These are phyloP conservation scores for Abrus precatorius DNA, from an alignment of 306 rosid species.

Conservation along the genomic window DNA sequence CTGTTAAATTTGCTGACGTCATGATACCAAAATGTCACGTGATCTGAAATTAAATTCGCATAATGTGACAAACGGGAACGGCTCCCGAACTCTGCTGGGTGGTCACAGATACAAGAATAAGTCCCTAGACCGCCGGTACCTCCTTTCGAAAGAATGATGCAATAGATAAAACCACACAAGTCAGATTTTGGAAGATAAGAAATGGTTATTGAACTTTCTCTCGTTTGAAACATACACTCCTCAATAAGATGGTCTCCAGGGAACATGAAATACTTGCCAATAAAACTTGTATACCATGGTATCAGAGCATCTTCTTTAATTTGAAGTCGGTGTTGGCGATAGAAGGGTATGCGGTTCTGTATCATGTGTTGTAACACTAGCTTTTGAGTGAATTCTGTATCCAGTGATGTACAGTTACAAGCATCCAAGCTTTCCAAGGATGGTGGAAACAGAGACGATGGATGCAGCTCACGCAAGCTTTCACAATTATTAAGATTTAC, in stretches of 20 bases:
- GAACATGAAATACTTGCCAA: not conserved
- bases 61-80: accelerated
- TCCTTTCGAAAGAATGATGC: conserved; percentile 1
- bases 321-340: too few relatives aligned
- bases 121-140: not conserved
- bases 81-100: too few relatives aligned
- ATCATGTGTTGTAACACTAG: not conserved
- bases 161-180: conserved; percentile 8
- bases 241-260: not conserved
- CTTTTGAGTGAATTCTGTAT: not conserved
- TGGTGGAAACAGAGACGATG: not conserved
- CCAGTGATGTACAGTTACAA: not conserved
- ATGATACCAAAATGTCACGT: not conserved
- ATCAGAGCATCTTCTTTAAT: too few relatives aligned
- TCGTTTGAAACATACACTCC: not conserved
- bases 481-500: too few relatives aligned
- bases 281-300: too few relatives aligned
- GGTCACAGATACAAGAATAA: too few relatives aligned
- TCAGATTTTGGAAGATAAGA: not conserved
- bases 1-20: not conserved
- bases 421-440: not conserved
- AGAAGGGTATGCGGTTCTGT: too few relatives aligned
- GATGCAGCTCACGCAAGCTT: too few relatives aligned
- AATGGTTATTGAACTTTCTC: not conserved
- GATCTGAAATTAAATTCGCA: not conserved